Evolutionary conservation across 371 early-diverging fungal genomes (phyloP), one percentile per base, ranked within the genome.

Genomic region (Syncephalis plumigaleata): DNA sequence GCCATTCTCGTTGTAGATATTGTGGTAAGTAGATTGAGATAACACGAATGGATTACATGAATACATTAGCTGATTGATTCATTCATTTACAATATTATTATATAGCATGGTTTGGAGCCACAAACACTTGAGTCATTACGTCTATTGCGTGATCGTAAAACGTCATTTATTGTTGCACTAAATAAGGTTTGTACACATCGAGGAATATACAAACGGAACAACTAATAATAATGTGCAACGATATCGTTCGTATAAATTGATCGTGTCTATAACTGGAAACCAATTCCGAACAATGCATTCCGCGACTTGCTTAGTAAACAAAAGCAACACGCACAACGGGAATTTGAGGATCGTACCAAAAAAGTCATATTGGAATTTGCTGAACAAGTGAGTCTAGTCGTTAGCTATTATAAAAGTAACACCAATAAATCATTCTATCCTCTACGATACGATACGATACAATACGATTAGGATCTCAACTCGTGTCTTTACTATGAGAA

Each of bases 1-100:
- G 99, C 99, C 45, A 89, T 99, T 47, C 75, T 99, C 52, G 99
- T 99, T 7, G 96, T 99, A 44, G 99, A 99, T 68, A 97, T 99
- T 55, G 87, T 98, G 31, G 31, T 31, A 31, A 31, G 31, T 31
- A 31, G n/a, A n/a, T n/a, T n/a, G n/a, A n/a, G n/a, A n/a, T n/a
- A n/a, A n/a, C n/a, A n/a, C n/a, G n/a, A n/a, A n/a, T n/a, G n/a
- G n/a, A n/a, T n/a, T n/a, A n/a, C n/a, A n/a, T n/a, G n/a, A n/a
- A n/a, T n/a, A n/a, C n/a, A n/a, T n/a, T n/a, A n/a, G n/a, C n/a
- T n/a, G n/a, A n/a, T n/a, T n/a, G n/a, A n/a, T n/a, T n/a, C n/a
- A n/a, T n/a, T n/a, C n/a, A n/a, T n/a, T n/a, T n/a, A n/a, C 31
- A 11, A 7, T 36, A 55, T 7, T 31, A 31, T 31, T 31, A 31